Percentiles rank a stretch among this genome's conserved stretches.
phyloP scores from a whole-genome alignment of 1,284 basidiomycete species.

The Xerocomus minutiporus region DNA sequence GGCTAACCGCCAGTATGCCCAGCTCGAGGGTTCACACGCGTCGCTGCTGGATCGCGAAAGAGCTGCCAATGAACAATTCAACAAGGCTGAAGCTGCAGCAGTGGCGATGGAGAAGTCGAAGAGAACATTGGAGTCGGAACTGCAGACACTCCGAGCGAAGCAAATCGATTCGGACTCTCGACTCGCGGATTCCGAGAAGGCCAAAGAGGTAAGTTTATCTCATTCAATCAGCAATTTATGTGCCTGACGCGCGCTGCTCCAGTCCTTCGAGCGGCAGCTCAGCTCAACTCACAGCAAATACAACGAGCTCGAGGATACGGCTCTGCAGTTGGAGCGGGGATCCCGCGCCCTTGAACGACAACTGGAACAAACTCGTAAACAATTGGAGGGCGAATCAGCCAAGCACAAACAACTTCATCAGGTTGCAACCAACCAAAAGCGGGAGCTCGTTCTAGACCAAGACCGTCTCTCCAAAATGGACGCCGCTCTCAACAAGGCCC shows the following conservation, averaged over 20 bases:
- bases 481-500: constrained; percentile 74
- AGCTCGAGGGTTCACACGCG: constrained; percentile 54
- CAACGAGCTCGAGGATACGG: constrained; percentile 83
- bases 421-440: constrained; percentile 56
- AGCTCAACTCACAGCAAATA: constrained; percentile 69
- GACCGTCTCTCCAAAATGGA: constrained; percentile 74
- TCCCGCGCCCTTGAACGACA: constrained; percentile 72
- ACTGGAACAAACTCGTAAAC: constrained; percentile 61
- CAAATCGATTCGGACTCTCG: constrained; percentile 69
- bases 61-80: constrained; percentile 47
- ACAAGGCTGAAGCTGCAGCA: constrained; percentile 51
- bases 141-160: constrained; percentile 67
- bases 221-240: neutral
- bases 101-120: constrained; percentile 69
- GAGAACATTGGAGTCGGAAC: constrained; percentile 69
- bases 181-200: constrained; percentile 56
- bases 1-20: constrained; percentile 50
- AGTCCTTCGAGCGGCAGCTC: constrained; percentile 69
- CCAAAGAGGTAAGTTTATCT: constrained; percentile 63
- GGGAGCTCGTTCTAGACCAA: constrained; percentile 65
- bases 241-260: constrained; percentile 2
- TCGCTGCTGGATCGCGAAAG: constrained; percentile 62
- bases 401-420: constrained; percentile 76
- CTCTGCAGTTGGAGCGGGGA: constrained; percentile 80
- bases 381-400: constrained; percentile 63